Conservation (phyloP, 192 early-diverging fungal genomes). For the Gaertneriomyces semiglobifer region DNA sequence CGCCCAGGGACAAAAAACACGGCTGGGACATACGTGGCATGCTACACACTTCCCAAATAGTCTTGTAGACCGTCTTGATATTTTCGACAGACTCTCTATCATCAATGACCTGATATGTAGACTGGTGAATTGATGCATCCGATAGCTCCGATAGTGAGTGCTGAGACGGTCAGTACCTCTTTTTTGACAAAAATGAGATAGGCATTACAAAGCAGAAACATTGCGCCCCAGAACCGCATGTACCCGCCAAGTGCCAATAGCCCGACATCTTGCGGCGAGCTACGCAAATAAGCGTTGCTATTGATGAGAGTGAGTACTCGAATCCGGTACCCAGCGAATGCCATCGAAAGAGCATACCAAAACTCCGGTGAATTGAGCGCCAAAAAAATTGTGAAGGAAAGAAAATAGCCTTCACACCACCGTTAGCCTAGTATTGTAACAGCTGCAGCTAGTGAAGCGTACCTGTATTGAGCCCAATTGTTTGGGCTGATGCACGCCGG, state of each 20-base stretch:
- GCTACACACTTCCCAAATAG: slow-evolving; percentile 85
- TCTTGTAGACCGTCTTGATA: slow-evolving; percentile 61
- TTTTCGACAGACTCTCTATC: slow-evolving; percentile 27
- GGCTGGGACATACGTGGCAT: slow-evolving; percentile 62
- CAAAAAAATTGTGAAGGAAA: slow-evolving; percentile 95
- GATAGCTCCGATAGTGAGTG: not conserved
- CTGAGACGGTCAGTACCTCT: slow-evolving; percentile 43
- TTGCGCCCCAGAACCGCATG: slow-evolving; percentile 88
- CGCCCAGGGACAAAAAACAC: slow-evolving; percentile 1
- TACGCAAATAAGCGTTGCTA: slow-evolving; percentile 86
- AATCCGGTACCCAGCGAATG: not conserved
- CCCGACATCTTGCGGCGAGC: slow-evolving; percentile 59
- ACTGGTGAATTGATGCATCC: no score
- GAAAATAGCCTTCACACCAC: slow-evolving; percentile 64
- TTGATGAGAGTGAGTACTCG: not conserved
- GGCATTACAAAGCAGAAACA: slow-evolving; percentile 83
- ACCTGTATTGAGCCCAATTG: slow-evolving; percentile 89
- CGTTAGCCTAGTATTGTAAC: not conserved
- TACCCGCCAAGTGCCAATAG: slow-evolving; percentile 81
- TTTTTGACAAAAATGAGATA: slow-evolving; percentile 77
- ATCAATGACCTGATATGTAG: slow-evolving; percentile 15
- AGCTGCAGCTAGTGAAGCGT: not conserved
- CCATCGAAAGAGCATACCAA: slow-evolving; percentile 22
- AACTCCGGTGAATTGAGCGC: slow-evolving; percentile 94
- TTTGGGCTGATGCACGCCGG: slow-evolving; percentile 64